Evolutionary conservation across 176 grass and related monocot genomes (phyloP).

Genomic region (Raddia distichophylla): DNA sequence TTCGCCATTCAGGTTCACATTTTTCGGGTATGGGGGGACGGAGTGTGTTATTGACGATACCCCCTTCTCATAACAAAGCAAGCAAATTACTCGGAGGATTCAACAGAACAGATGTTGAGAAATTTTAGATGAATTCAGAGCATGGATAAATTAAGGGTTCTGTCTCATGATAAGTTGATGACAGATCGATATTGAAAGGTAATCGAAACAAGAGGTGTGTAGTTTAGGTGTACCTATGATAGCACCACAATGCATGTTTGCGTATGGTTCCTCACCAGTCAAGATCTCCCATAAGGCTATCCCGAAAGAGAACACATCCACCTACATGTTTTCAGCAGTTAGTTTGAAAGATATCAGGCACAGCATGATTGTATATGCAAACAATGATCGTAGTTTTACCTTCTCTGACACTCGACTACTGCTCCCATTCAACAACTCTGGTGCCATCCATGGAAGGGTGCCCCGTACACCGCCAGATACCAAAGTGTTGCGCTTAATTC

Average conservation of each 20-base stretch:
- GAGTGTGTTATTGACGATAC: slow-evolving; percentile 89
- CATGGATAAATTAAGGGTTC: neutral
- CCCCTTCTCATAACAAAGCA: slow-evolving; percentile 61
- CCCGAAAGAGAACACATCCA: slow-evolving; percentile 97
- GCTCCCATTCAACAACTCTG: slow-evolving; percentile 95
- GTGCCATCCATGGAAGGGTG: slow-evolving; percentile 99
- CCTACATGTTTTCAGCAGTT: slow-evolving; percentile 42
- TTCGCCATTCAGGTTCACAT: slow-evolving; percentile 74
- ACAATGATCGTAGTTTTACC: slow-evolving; percentile 48
- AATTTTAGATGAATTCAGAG: neutral
- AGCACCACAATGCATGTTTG: slow-evolving; percentile 90
- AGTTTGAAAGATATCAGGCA: neutral
- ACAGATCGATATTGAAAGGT: neutral
- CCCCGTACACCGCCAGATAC: slow-evolving; percentile 98
- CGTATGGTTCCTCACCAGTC: slow-evolving; percentile 88
- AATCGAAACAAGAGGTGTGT: neutral
- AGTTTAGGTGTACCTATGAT: slow-evolving; percentile 74
- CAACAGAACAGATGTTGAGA: neutral
- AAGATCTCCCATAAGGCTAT: slow-evolving; percentile 97
- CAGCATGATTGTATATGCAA: slow-evolving; percentile 5
- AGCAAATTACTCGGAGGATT: slow-evolving; percentile 28
- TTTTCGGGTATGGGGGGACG: slow-evolving; percentile 75
- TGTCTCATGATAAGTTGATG: neutral
- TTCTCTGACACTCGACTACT: slow-evolving; percentile 90
- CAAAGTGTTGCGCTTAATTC: slow-evolving; percentile 96